A percentile compares a stretch with the other conserved stretches of the same genome.
Evolutionary conservation across 129 eudicot species (phyloP).

Genomic region (sunflower (Helianthus annuus)): HanXRQr2.0-SUNRISE NC_035448.2:150188929-150189428

Average conservation of each 20-base stretch:
- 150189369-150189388: constrained; percentile 57
- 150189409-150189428: constrained; percentile 55
- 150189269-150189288: constrained; percentile 70
- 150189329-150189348: constrained; percentile 59
- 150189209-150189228: constrained; percentile 18
- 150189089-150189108: constrained; percentile 10
- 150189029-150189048: not conserved
- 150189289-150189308: constrained; percentile 59
- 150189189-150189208: constrained; percentile 40
- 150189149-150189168: not conserved
- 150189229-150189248: constrained; percentile 27
- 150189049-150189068: constrained; percentile 31
- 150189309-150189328: constrained; percentile 65
- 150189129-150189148: not conserved
- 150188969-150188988: not conserved
- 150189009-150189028: not conserved
- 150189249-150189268: constrained; percentile 35
- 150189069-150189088: constrained; percentile 29
- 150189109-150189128: constrained; percentile 33
- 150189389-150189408: constrained; percentile 63
- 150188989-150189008: not conserved
- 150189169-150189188: not conserved
- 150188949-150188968: constrained; percentile 6
- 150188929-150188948: not conserved
- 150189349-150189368: constrained; percentile 57